Conservation (phyloP, 441 rosid species). For the Raphanus hybrid region DNA sequence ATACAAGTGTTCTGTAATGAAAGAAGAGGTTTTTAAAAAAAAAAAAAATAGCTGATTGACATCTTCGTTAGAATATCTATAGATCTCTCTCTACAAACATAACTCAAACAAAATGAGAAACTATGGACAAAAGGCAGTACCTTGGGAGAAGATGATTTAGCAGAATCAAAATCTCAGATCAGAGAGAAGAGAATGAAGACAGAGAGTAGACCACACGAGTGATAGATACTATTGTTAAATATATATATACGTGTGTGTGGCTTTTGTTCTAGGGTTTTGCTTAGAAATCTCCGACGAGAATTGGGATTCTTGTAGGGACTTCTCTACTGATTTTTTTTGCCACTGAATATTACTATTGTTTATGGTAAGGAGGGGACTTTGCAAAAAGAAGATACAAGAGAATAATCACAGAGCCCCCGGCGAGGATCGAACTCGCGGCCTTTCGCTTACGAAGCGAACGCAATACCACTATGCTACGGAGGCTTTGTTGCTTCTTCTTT, state of each 20-base stretch:
- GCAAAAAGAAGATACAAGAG: too few species aligned
- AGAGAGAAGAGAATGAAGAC: conserved; percentile 4
- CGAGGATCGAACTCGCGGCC: conserved; percentile 99
- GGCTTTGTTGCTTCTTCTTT: conserved; percentile 27
- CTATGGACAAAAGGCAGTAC: background rate
- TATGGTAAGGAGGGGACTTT: too few species aligned
- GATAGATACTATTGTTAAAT: background rate
- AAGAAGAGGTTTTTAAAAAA: background rate
- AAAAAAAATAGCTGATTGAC: too few species aligned
- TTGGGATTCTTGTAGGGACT: conserved; percentile 16
- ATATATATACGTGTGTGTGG: background rate
- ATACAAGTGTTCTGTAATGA: background rate
- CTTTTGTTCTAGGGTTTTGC: conserved; percentile 36
- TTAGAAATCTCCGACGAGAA: conserved; percentile 42
- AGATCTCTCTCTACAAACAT: background rate
- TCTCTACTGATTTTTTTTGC: too few species aligned
- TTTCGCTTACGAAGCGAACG: conserved; percentile 99
- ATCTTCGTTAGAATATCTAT: background rate
- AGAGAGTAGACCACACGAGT: conserved; percentile 13
- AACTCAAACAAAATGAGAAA: too few species aligned
- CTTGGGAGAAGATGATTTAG: conserved; percentile 6
- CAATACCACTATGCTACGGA: conserved; percentile 99
- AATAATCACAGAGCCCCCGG: conserved; percentile 67
- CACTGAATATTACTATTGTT: too few species aligned
- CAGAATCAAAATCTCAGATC: conserved; percentile 33